phyloP scores from a whole-genome alignment of 129 eudicot species.

The Arctium minus region DNA sequence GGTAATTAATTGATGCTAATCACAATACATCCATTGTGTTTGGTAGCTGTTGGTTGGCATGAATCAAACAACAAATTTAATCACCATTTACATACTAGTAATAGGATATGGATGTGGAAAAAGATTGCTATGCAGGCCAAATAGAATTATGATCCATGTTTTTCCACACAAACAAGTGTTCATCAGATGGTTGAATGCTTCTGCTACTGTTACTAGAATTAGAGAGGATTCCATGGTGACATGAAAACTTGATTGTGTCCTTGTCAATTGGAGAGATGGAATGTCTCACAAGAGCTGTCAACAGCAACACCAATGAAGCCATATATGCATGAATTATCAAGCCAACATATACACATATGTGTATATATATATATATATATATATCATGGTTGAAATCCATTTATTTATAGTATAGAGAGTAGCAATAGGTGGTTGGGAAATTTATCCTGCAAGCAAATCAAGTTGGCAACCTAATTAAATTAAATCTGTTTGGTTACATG shows the following conservation, averaged over 20 bases:
- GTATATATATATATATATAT: not conserved
- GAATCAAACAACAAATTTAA: too few relatives aligned
- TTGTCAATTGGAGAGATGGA: not conserved
- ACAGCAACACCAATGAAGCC: conserved; percentile 27
- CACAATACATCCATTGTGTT: too few relatives aligned
- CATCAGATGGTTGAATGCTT: not conserved
- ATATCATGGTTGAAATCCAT: not conserved
- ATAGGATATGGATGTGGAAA: not conserved
- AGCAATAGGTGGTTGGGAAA: conserved; percentile 3
- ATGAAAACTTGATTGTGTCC: not conserved
- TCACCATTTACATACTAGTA: too few relatives aligned
- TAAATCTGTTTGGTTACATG: not conserved
- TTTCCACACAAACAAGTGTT: conserved; percentile 1
- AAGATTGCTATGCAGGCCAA: conserved; percentile 16
- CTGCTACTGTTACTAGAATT: not conserved
- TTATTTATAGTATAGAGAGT: not conserved
- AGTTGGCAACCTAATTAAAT: conserved; percentile 18
- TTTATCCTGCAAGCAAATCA: conserved; percentile 8
- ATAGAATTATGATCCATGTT: conserved; percentile 20
- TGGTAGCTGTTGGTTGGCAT: too few relatives aligned
- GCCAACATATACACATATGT: not conserved
- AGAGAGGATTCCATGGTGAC: not conserved
- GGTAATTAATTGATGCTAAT: too few relatives aligned
- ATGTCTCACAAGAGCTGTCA: conserved; percentile 18
- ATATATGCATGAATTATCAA: not conserved